Conservation (phyloP, 441 rosid species). For the Corymbia calophylla region DNA sequence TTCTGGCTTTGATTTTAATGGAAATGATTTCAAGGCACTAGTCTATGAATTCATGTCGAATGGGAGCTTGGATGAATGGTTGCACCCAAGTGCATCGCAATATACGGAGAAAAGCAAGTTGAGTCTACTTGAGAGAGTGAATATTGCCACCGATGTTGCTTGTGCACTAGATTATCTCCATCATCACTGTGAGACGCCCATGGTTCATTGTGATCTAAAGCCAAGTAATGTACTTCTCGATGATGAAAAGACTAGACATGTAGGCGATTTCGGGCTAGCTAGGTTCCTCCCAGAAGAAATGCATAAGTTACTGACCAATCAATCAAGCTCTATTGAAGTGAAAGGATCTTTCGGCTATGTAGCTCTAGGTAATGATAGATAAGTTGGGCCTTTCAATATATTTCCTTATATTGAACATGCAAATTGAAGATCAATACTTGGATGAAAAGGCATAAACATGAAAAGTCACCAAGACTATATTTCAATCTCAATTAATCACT, state of each 20-base stretch:
- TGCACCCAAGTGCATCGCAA: not conserved
- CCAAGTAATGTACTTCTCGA: not conserved
- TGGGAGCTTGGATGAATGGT: not conserved
- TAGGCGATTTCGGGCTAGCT: not conserved
- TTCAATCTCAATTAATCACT: not conserved
- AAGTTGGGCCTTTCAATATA: not conserved
- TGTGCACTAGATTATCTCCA: not conserved
- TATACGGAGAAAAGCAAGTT: not conserved
- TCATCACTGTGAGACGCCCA: not conserved
- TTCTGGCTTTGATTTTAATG: not conserved
- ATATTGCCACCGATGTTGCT: not conserved
- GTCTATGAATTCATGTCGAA: not conserved
- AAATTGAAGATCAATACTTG: rapidly evolving
- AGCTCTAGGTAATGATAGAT: not conserved
- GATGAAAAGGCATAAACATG: not conserved
- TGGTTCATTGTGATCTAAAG: not conserved
- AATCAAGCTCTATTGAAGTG: not conserved
- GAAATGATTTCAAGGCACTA: not conserved
- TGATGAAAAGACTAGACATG: not conserved
- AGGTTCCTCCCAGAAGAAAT: not conserved
- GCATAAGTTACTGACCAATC: not conserved
- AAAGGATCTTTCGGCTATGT: not conserved
- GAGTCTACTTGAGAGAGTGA: not conserved
- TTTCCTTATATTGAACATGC: not conserved
- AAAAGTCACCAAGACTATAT: not conserved